Evolutionary conservation across 1,284 basidiomycete species (phyloP).

Genomic region (Grifola frondosa): DNA sequence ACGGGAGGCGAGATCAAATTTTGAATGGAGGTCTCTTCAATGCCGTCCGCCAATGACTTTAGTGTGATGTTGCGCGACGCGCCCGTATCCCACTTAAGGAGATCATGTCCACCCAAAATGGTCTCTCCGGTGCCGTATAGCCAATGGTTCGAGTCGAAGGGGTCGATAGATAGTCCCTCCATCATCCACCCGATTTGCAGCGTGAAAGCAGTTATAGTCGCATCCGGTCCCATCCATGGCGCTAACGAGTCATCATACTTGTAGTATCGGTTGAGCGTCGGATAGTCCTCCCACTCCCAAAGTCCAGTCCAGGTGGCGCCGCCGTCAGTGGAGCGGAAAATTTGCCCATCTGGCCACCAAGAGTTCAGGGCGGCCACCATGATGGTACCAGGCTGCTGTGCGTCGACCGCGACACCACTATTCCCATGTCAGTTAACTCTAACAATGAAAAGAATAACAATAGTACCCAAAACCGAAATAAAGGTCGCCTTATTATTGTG

Average conservation of each 20-base stretch:
- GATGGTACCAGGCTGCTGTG: constrained; percentile 58
- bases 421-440: constrained; percentile 46
- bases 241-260: constrained; percentile 52
- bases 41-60: constrained; percentile 58
- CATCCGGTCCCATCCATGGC: constrained; percentile 56
- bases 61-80: constrained; percentile 53
- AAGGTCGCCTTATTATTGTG: constrained; percentile 22
- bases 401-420: constrained; percentile 60
- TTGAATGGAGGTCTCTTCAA: constrained; percentile 61
- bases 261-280: constrained; percentile 53
- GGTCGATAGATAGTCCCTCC: constrained; percentile 56
- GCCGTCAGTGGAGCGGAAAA: constrained; percentile 57
- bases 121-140: constrained; percentile 64
- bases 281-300: constrained; percentile 53
- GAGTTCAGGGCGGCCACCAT: constrained; percentile 68
- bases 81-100: constrained; percentile 52
- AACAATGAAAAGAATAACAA: background rate
- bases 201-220: constrained; percentile 41
- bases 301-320: constrained; percentile 55
- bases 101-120: constrained; percentile 57
- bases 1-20: constrained; percentile 52
- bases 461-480: constrained; percentile 31
- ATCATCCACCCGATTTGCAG: constrained; percentile 42
- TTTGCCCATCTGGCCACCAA: constrained; percentile 62
- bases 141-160: constrained; percentile 67